phyloP scores from a whole-genome alignment of 306 rosid species.

The Vigna nakashimae region DNA sequence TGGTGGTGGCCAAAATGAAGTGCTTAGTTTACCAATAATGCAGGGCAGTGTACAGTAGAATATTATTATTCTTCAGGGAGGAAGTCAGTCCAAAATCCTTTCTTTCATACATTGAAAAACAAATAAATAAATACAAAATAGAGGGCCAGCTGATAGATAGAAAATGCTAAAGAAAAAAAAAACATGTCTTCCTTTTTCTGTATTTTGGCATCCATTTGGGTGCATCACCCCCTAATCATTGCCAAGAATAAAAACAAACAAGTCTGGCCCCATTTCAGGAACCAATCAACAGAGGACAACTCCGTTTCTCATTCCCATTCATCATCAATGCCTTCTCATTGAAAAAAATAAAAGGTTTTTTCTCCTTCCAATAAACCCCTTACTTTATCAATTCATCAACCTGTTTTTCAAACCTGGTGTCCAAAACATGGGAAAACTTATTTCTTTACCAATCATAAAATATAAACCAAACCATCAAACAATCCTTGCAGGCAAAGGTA shows the following conservation, averaged over 20 bases:
- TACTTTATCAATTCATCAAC: conserved; percentile 6
- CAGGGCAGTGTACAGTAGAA: conserved; percentile 28
- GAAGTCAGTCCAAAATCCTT: conserved; percentile 45
- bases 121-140: conserved; percentile 38
- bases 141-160: conserved; percentile 51
- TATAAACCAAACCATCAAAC: neutral
- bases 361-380: neutral
- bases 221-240: conserved; percentile 81
- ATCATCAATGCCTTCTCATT: conserved; percentile 25
- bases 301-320: conserved; percentile 47
- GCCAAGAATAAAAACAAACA: conserved; percentile 65
- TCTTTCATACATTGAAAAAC: neutral
- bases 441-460: neutral
- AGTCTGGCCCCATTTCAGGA: conserved; percentile 58
- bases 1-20: conserved; percentile 37
- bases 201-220: conserved; percentile 53
- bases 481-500: conserved; percentile 19
- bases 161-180: conserved; percentile 69
- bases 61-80: conserved; percentile 32
- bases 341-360: conserved; percentile 13
- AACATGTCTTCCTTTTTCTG: conserved; percentile 56
- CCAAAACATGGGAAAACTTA: conserved; percentile 16
- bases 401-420: neutral
- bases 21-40: conserved; percentile 43
- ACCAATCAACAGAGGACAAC: conserved; percentile 62